phyloP scores from a whole-genome alignment of 768 basidiomycete genomes.

The Russula virescens region DNA sequence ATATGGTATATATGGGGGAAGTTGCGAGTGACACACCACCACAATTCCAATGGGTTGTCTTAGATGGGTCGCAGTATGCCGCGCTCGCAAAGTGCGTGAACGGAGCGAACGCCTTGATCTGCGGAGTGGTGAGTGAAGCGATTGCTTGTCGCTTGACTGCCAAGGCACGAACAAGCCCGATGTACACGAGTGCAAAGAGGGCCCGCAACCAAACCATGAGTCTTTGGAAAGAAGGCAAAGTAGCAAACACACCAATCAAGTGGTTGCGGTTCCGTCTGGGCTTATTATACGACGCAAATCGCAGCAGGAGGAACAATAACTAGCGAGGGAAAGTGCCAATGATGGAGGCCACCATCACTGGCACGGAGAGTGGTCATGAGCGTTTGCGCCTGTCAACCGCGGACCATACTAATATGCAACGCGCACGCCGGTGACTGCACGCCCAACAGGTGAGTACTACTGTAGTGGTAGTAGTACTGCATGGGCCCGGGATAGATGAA shows the following conservation, averaged over 20 bases:
- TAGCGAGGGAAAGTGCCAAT: no score
- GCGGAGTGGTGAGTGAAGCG: conserved; percentile 24
- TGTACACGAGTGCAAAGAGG: not conserved
- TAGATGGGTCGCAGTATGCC: conserved; percentile 31
- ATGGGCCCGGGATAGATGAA: no score
- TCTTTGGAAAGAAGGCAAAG: not conserved
- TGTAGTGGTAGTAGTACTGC: no score
- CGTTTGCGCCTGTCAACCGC: no score
- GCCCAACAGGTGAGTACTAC: no score
- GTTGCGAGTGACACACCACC: conserved; percentile 24
- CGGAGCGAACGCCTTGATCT: conserved; percentile 30
- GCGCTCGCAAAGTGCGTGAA: conserved; percentile 32
- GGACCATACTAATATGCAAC: no score
- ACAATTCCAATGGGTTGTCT: conserved; percentile 30
- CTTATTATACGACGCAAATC: not conserved
- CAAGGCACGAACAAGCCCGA: not conserved
- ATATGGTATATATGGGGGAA: no score
- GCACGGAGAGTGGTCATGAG: no score
- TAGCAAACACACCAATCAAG: not conserved
- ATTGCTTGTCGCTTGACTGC: conserved; percentile 18
- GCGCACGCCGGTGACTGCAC: no score
- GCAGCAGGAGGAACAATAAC: no score
- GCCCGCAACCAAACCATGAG: not conserved
- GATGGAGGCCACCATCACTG: no score
- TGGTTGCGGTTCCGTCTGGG: not conserved